Evolutionary conservation across 305 asterid species (phyloP).

Genomic region (Lippia alba): DNA sequence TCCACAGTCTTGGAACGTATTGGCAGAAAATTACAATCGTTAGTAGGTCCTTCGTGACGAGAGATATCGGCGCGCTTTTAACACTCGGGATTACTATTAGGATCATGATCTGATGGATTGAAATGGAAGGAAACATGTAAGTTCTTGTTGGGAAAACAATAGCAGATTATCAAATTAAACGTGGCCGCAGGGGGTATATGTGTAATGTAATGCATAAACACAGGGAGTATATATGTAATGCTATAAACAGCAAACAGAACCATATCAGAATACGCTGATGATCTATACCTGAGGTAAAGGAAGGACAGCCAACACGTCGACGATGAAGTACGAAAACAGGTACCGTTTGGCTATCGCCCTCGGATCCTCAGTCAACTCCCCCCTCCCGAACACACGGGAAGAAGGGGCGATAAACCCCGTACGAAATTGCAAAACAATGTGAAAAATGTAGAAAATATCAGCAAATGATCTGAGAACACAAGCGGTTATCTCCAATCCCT

Average conservation of each 20-base stretch:
- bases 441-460: slow-evolving; percentile 60
- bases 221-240: no score
- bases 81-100: slow-evolving; percentile 39
- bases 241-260: no score
- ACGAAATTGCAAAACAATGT: slow-evolving; percentile 63
- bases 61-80: slow-evolving; percentile 46
- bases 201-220: no score
- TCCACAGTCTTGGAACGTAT: slow-evolving; percentile 55
- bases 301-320: slow-evolving; percentile 64
- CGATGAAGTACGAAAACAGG: slow-evolving; percentile 53
- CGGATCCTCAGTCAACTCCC: slow-evolving; percentile 56
- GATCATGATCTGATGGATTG: slow-evolving; percentile 47
- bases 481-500: slow-evolving; percentile 43
- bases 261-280: no score
- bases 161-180: not conserved
- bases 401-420: slow-evolving; percentile 66
- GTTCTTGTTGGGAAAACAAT: not conserved
- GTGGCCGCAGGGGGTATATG: no score
- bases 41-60: slow-evolving; percentile 50
- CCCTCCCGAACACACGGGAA: slow-evolving; percentile 72
- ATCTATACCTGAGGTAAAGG: slow-evolving; percentile 71
- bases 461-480: slow-evolving; percentile 63
- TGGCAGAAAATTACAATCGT: slow-evolving; percentile 49
- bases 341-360: slow-evolving; percentile 61
- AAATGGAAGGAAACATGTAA: not conserved